Percentiles rank a stretch among this genome's conserved stretches.
Evolutionary conservation across 306 rosid species (phyloP).

Genomic region (Cicer pinnatifidum): DNA sequence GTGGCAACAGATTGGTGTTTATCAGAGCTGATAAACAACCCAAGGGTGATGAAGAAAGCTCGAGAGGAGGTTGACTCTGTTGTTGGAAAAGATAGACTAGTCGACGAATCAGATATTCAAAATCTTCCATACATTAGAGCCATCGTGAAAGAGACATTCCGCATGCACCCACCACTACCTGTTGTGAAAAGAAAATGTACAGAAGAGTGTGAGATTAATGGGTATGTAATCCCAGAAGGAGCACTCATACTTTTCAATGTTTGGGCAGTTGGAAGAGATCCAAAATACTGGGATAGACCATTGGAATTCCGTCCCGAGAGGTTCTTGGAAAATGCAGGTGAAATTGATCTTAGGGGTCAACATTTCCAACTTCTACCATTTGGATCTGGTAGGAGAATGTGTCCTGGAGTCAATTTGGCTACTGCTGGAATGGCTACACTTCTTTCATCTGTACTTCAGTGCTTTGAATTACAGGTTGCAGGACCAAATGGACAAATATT

Average conservation of each 20-base stretch:
- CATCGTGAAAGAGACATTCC: conserved; percentile 54
- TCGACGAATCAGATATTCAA: conserved; percentile 53
- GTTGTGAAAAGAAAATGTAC: conserved; percentile 51
- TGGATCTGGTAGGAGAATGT: conserved; percentile 65
- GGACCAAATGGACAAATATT: conserved; percentile 24
- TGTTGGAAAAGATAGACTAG: conserved; percentile 51
- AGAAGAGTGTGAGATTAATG: conserved; percentile 42
- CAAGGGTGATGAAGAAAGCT: conserved; percentile 46
- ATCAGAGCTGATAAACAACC: conserved; percentile 60
- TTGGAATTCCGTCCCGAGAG: conserved; percentile 50
- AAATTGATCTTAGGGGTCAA: conserved; percentile 48
- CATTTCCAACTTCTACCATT: conserved; percentile 54
- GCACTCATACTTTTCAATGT: conserved; percentile 48
- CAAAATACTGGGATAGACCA: conserved; percentile 54
- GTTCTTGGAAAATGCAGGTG: conserved; percentile 14
- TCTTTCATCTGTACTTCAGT: conserved; percentile 53
- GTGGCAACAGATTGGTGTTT: conserved; percentile 51
- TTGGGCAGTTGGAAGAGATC: conserved; percentile 63
- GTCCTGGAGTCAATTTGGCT: conserved; percentile 53
- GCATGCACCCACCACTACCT: conserved; percentile 61
- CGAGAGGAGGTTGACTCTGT: conserved; percentile 51
- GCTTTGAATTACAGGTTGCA: conserved; percentile 52
- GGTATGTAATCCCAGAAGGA: conserved; percentile 48
- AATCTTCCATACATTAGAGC: conserved; percentile 62
- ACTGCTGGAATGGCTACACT: conserved; percentile 49